Evolutionary conservation across 2,329 filamentous ascomycete species (phyloP).

Genomic region (Akanthomyces lecanii): DNA sequence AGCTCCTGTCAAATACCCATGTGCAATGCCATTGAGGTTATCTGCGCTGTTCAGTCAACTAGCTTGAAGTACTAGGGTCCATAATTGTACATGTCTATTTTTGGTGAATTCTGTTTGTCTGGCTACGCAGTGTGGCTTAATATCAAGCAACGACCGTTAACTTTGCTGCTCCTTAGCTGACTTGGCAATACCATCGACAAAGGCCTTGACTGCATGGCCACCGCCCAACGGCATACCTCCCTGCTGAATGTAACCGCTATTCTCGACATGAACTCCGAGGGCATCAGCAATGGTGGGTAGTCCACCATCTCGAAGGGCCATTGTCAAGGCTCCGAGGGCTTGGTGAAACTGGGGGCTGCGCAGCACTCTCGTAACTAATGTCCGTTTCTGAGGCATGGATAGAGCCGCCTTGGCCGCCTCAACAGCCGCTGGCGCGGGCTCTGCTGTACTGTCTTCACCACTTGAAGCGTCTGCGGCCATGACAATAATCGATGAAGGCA

Average conservation of each 20-base stretch:
- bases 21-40: neutral
- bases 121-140: neutral
- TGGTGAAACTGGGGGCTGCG: conserved; percentile 89
- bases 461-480: conserved; percentile 64
- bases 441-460: conserved; percentile 52
- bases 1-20: neutral
- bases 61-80: neutral
- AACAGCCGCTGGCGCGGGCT: conserved; percentile 65
- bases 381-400: conserved; percentile 71
- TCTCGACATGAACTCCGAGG: conserved; percentile 71
- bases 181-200: conserved; percentile 83
- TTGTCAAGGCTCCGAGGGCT: conserved; percentile 76
- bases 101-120: neutral
- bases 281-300: conserved; percentile 87
- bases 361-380: conserved; percentile 74
- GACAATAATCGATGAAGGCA: conserved; percentile 75
- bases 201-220: conserved; percentile 83
- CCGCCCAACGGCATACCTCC: conserved; percentile 82
- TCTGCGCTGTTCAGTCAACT: neutral
- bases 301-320: conserved; percentile 85
- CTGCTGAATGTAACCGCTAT: conserved; percentile 76
- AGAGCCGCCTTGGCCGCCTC: conserved; percentile 71
- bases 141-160: conserved; percentile 3
- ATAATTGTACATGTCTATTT: neutral
- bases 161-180: conserved; percentile 58